Conservation (phyloP, 352 stramenopile species). For the Blastocystis sp. region DNA sequence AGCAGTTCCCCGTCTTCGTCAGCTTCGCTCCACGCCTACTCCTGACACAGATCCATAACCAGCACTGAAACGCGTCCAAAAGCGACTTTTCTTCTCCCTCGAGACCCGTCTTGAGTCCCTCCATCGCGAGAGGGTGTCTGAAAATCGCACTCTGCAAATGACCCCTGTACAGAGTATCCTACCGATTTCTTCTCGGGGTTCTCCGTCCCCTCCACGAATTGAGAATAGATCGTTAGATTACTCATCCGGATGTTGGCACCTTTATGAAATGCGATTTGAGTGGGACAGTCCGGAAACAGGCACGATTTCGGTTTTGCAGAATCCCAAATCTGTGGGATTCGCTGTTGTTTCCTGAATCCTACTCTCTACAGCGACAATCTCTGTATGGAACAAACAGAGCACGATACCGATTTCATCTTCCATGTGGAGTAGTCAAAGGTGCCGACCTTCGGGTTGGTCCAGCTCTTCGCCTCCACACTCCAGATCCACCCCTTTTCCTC, state of each 20-base stretch:
- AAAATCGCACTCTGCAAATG: constrained; percentile 27
- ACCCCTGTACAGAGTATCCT: not conserved
- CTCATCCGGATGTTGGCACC: not conserved
- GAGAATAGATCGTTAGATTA: constrained; percentile 50
- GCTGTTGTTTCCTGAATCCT: not conserved
- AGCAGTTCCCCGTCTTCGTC: constrained; percentile 42
- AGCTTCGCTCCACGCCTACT: constrained; percentile 7
- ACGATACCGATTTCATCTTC: not conserved
- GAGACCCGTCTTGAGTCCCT: constrained; percentile 37
- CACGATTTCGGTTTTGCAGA: no score
- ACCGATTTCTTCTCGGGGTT: constrained; percentile 14
- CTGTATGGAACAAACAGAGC: not conserved
- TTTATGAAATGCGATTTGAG: not conserved
- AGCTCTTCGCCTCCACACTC: not conserved
- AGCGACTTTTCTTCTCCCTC: constrained; percentile 37
- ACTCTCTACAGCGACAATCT: constrained; percentile 31
- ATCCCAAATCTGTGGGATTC: no score
- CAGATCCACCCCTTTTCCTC: constrained; percentile 47
- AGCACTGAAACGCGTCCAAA: constrained; percentile 39
- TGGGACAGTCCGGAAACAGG: constrained; percentile 27
- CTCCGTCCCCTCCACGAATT: constrained; percentile 24
- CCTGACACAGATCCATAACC: not conserved
- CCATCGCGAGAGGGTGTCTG: constrained; percentile 14
- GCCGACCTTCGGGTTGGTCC: not conserved
- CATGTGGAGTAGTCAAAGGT: constrained; percentile 40